Percentiles rank a stretch among this genome's conserved stretches.
phyloP scores from a whole-genome alignment of 306 rosid species.

The Cucumis cinereus region DNA sequence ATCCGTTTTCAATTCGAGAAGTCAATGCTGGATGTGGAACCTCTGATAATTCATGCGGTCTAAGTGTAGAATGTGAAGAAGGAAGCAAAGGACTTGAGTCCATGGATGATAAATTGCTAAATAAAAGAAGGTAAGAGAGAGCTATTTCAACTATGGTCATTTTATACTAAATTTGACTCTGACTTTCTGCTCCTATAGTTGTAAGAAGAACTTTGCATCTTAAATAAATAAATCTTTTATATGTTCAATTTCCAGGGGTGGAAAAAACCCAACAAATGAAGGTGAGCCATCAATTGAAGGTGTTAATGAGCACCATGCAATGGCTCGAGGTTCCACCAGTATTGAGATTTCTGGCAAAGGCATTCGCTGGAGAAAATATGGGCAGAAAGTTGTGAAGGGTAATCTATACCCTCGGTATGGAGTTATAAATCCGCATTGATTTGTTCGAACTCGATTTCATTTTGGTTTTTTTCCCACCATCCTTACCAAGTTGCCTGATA shows the following conservation, averaged over 20 bases:
- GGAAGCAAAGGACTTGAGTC: constrained; percentile 47
- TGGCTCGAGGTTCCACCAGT: constrained; percentile 49
- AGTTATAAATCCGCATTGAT: not conserved
- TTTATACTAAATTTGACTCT: not conserved
- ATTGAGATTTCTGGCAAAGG: constrained; percentile 62
- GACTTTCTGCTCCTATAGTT: not conserved
- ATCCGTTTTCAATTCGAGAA: constrained; percentile 21
- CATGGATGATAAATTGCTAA: constrained; percentile 41
- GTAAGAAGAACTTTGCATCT: not conserved
- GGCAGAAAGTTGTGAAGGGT: constrained; percentile 92
- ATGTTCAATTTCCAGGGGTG: constrained; percentile 29
- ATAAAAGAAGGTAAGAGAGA: constrained; percentile 50
- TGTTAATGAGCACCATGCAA: constrained; percentile 35
- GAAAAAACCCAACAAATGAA: constrained; percentile 42
- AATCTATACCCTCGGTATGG: constrained; percentile 76
- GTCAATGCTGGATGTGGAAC: constrained; percentile 25
- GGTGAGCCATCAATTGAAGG: constrained; percentile 42
- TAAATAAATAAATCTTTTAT: not conserved
- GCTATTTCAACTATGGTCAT: not conserved
- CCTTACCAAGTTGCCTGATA: not conserved
- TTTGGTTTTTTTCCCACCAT: not conserved
- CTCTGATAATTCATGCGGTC: constrained; percentile 46
- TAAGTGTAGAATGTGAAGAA: constrained; percentile 59
- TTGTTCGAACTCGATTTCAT: not conserved
- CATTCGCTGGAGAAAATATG: constrained; percentile 97